These are phyloP conservation scores for Pleurotus sapidus DNA, from an alignment of 768 basidiomycete species.

Conservation along the genomic window DNA sequence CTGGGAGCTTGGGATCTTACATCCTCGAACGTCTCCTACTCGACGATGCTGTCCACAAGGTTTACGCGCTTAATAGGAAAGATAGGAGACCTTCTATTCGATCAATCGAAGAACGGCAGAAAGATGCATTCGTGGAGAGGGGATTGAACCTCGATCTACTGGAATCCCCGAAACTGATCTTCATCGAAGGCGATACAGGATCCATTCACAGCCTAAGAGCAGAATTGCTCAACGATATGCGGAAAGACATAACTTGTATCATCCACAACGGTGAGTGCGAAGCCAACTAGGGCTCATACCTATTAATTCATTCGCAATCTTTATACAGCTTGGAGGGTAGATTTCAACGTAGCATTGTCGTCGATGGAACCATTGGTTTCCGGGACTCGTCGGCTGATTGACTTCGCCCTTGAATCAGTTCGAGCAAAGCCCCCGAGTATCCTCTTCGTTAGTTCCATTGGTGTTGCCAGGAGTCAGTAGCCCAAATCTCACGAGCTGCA, in stretches of 20 bases:
- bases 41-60: constrained; percentile 10
- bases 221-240: constrained; percentile 15
- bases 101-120: constrained; percentile 11
- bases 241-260: constrained; percentile 19
- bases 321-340: constrained; percentile 29
- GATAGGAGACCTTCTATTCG: background rate
- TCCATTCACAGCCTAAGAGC: background rate
- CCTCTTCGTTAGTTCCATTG: constrained; percentile 29
- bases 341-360: constrained; percentile 29
- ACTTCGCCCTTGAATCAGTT: constrained; percentile 28
- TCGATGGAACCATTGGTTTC: constrained; percentile 27
- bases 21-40: constrained; percentile 23
- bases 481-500: too few species aligned
- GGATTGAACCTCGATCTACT: constrained; percentile 16
- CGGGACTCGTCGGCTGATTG: constrained; percentile 26
- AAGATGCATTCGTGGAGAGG: constrained; percentile 13
- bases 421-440: constrained; percentile 21
- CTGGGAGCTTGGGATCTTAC: constrained; percentile 28
- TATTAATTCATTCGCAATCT: too few species aligned
- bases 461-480: constrained; percentile 26
- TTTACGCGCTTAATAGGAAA: constrained; percentile 28
- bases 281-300: too few species aligned
- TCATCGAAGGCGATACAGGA: constrained; percentile 9
- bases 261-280: constrained; percentile 27
- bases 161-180: constrained; percentile 14